Percentiles rank a stretch among this genome's conserved stretches.
Evolutionary conservation across 2,329 filamentous ascomycete genomes (phyloP).

Genomic region (Fusarium kyushuense): DNA sequence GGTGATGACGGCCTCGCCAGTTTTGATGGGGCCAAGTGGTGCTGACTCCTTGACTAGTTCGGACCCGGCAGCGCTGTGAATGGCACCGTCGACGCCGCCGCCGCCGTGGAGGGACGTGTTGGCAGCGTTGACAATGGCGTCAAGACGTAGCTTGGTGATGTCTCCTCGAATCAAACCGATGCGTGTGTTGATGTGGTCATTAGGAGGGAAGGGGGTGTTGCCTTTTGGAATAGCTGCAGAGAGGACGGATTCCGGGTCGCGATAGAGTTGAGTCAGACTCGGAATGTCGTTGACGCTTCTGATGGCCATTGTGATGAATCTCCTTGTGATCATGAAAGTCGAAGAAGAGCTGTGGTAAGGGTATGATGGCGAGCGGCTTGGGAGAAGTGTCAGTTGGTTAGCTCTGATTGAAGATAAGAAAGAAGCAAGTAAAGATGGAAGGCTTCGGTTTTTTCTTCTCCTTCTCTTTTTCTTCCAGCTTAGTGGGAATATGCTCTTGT

Average conservation of each 20-base stretch:
- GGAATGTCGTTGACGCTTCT: conserved; percentile 67
- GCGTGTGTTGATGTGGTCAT: conserved; percentile 73
- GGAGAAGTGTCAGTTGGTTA: conserved; percentile 3
- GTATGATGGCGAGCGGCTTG: background rate
- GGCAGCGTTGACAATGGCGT: conserved; percentile 93
- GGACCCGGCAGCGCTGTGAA: conserved; percentile 84
- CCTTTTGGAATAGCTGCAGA: conserved; percentile 5
- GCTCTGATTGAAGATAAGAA: background rate
- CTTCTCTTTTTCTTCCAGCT: background rate
- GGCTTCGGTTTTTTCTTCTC: background rate
- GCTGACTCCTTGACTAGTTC: conserved; percentile 76
- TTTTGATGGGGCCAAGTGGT: conserved; percentile 77
- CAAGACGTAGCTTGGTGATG: conserved; percentile 82
- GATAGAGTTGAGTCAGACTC: conserved; percentile 74
- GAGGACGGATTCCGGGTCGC: conserved; percentile 29
- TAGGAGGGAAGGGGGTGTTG: conserved; percentile 45
- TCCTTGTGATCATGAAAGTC: conserved; percentile 38
- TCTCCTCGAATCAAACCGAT: conserved; percentile 79
- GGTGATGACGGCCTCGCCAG: conserved; percentile 87
- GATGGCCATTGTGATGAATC: conserved; percentile 47
- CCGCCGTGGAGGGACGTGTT: conserved; percentile 84
- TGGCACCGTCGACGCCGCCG: conserved; percentile 90
- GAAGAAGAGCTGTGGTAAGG: background rate
- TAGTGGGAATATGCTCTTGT: background rate
- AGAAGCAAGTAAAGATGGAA: background rate